Conservation (phyloP, 768 basidiomycete species). For the Lactarius hatsudake region DNA sequence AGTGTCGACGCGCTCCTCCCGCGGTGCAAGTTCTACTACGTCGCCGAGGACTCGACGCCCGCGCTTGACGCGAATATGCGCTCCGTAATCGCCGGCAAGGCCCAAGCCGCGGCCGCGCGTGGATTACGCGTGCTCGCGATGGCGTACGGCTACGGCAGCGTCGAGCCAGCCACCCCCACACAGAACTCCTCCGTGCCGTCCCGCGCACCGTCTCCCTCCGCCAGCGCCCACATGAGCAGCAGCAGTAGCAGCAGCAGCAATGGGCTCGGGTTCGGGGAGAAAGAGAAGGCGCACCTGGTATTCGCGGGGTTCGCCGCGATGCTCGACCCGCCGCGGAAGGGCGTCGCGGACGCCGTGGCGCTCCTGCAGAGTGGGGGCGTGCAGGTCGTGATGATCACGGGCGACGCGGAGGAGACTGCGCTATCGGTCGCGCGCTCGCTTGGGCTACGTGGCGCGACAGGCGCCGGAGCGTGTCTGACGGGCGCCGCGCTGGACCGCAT, state of each 20-base stretch:
- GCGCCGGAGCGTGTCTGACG: constrained; percentile 38
- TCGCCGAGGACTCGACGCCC: constrained; percentile 86
- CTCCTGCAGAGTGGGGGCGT: constrained; percentile 82
- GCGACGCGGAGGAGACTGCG: constrained; percentile 90
- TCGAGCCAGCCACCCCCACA: constrained; percentile 37
- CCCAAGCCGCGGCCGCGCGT: constrained; percentile 64
- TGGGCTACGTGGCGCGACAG: constrained; percentile 65
- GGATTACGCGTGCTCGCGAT: constrained; percentile 89
- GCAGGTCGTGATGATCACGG: constrained; percentile 98
- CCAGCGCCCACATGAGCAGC: constrained; percentile 31
- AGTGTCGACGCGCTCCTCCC: constrained; percentile 86
- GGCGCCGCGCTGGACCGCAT: constrained; percentile 74
- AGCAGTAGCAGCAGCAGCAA: background rate
- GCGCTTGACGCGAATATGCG: constrained; percentile 67
- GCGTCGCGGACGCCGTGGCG: constrained; percentile 86
- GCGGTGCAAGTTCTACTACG: constrained; percentile 85
- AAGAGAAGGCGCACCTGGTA: constrained; percentile 52
- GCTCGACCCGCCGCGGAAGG: constrained; percentile 91
- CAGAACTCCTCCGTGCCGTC: constrained; percentile 26
- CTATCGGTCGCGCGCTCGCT: constrained; percentile 83
- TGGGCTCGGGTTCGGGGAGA: constrained; percentile 31
- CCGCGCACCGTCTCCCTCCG: constrained; percentile 30
- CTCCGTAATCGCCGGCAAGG: constrained; percentile 65
- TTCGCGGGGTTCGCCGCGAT: constrained; percentile 95
- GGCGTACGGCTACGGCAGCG: constrained; percentile 78